Conservation (phyloP, 2,329 filamentous ascomycete genomes). For the Nannizziopsis barbatae region DNA sequence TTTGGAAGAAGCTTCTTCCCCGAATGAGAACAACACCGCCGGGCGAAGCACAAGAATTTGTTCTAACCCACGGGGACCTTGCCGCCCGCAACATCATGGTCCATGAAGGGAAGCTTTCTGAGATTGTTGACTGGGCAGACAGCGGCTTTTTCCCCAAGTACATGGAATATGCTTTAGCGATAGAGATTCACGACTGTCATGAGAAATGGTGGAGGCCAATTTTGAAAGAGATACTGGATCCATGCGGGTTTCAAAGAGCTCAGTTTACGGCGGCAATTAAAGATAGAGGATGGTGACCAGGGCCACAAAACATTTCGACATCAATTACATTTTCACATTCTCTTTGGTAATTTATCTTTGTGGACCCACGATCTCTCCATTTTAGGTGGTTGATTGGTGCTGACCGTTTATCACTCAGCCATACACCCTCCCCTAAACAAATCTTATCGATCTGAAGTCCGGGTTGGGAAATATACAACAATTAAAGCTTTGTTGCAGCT, state of each 20-base stretch:
- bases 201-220: background rate
- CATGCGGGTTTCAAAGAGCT: background rate
- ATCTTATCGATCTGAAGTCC: no score
- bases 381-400: no score
- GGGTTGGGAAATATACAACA: no score
- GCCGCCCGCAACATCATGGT: slow-evolving; percentile 14
- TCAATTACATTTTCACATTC: no score
- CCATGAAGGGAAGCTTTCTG: slow-evolving; percentile 11
- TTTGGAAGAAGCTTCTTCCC: no score
- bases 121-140: slow-evolving; percentile 14
- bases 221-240: background rate
- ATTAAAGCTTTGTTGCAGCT: no score
- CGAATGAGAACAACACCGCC: no score
- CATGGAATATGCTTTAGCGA: background rate
- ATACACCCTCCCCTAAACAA: no score
- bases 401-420: no score
- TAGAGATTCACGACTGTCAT: background rate
- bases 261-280: background rate
- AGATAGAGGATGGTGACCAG: background rate
- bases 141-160: slow-evolving; percentile 13
- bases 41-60: slow-evolving; percentile 10
- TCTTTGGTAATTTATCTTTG: no score
- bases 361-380: no score
- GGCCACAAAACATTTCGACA: no score
- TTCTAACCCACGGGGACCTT: slow-evolving; percentile 15